Base-by-base conservation (phyloP, 768 basidiomycete genomes). In the Rhodosporidiobolus sp. region DNA sequence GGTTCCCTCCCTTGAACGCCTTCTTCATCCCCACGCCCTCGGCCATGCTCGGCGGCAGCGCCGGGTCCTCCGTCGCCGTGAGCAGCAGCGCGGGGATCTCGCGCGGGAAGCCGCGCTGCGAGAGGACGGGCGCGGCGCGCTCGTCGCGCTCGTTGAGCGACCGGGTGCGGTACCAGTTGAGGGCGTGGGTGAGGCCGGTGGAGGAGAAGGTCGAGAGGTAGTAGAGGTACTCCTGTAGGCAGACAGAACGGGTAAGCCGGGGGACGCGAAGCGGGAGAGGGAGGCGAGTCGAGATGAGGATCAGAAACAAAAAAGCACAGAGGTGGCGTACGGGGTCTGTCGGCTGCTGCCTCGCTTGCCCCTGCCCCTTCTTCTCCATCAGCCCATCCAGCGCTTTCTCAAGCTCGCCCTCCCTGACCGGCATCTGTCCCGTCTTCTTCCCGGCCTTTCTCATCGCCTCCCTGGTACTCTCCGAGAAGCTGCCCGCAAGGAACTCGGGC, bases 141-240 rank as follows among this genome's bases (percentile, higher is more conserved):
- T 75, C 74, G 8, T 75, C 60, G 22, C 20, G 8, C 28, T 46
- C 43, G 52, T 69, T 72, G 64, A 64, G 32, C 9, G 43, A 8
- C 38, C 74, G 70, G 6, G 67, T 75, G 19, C 59, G 56, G 67
- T 75, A 75, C 74, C 74, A 75, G 55, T 68, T 65, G n/a, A 75
- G 67, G 24, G 70, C 60, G 43, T 46, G 48, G 16, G 43, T 48
- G 14, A 75, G 30, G 10, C 74, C 74, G 24, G 56, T 45, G 17
- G 48, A 46, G 32, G 35, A 32, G 67, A 62, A 75, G 4, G 59
- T 62, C 1, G 6, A 0, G 49, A 75, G 43, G 67, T 72, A 75
- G 70, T 72, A 69, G 32, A 53, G 64, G 56, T 63, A 68, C 22
- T 75, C 74, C 74, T 75, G 64, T 22, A 10, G 8, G 28, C 16